Base-by-base conservation (phyloP, 2,329 filamentous ascomycete genomes). In the Xylaria sp. region DNA sequence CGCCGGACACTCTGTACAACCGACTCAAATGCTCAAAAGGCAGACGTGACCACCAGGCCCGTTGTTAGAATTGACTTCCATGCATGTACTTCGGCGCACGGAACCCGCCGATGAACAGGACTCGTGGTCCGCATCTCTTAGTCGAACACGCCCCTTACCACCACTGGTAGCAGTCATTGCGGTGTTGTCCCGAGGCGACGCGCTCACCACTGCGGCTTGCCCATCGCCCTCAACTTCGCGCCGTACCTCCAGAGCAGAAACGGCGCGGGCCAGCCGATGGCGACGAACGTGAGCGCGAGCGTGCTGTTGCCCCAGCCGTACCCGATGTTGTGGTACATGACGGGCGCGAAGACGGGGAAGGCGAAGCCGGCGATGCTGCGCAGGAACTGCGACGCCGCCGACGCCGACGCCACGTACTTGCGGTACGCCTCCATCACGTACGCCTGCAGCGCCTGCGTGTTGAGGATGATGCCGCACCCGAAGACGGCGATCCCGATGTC, bases 401-500 rank as follows among this genome's bases (percentile, higher is more conserved):
- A 47, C 13, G 52, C 56, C 11, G 52, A 56, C 7, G 56, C 56
- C n/a, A 50, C 52, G 44, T 66, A 67, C 34, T 66, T 52, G 18
- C 60, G 60, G 45, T 65, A 64, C 22, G 77, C 79, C 34, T 83
- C 80, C 17, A 82, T 77, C 2, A 82, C 71, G 51, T 83, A 82
- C 0, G 78, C 79, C 56, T 79, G 77, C 37, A 78, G 74, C 17
- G 78, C 78, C 63, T 78, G 77, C 55, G 83, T 84, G 1, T 74
- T 70, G 6, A 78, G 72, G 44, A 82, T 76, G 64, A 80, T 76
- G 2, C 80, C 80, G 2, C 75, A 67, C 0, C 79, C 77, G 47
- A 84, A 75, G 13, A 81, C 72, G 0, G 68, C 65, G 2, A 78
- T 79, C 4, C 81, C 82, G 29, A 83, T 75, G 45, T 83, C 80